Evolutionary conservation across 306 rosid species (phyloP).

Genomic region (Medicago arabica): DNA sequence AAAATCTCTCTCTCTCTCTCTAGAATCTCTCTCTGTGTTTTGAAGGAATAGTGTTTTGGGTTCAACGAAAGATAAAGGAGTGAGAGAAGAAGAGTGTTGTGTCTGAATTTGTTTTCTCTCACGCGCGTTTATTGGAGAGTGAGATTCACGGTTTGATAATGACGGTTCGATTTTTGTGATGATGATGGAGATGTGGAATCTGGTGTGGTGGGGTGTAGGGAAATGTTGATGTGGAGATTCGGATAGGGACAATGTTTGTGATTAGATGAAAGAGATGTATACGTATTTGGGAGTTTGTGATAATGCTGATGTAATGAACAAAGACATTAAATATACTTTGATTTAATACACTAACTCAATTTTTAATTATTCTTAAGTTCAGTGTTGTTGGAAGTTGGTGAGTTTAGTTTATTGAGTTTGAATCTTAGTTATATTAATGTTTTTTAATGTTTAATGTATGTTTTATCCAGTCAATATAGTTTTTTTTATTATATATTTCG

Average conservation of each 20-base stretch:
- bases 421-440: too few relatives aligned
- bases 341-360: too few relatives aligned
- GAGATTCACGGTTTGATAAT: constrained; percentile 24
- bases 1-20: constrained; percentile 6
- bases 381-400: too few relatives aligned
- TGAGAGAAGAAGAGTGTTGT: constrained; percentile 26
- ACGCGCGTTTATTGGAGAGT: constrained; percentile 10
- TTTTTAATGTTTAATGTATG: too few relatives aligned
- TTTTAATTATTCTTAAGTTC: too few relatives aligned
- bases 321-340: too few relatives aligned
- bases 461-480: too few relatives aligned
- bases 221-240: constrained; percentile 40
- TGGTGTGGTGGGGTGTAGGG: constrained; percentile 38
- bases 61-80: constrained; percentile 41
- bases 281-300: constrained; percentile 2
- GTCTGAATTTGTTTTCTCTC: constrained; percentile 20
- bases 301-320: too few relatives aligned
- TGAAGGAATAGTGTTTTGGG: constrained; percentile 39
- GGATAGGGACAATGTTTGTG: constrained; percentile 43
- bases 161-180: constrained; percentile 2
- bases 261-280: constrained; percentile 46
- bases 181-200: constrained; percentile 24
- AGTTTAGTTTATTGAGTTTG: too few relatives aligned
- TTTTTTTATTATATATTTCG: too few relatives aligned
- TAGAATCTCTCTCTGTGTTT: constrained; percentile 12